phyloP scores from a whole-genome alignment of 2,329 filamentous ascomycete species.

The Botryotinia narcissicola region DNA sequence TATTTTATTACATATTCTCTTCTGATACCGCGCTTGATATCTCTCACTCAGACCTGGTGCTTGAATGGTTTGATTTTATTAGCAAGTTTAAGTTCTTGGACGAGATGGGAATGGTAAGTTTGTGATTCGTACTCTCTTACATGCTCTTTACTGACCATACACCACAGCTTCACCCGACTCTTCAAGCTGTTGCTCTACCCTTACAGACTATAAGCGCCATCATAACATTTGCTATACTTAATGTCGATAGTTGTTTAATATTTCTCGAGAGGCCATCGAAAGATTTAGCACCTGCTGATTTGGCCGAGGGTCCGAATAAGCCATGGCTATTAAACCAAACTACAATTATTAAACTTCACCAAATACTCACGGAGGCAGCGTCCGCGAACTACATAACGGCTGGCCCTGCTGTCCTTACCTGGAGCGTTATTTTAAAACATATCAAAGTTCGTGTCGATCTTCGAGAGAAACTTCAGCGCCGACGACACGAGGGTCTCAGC shows the following conservation, averaged over 20 bases:
- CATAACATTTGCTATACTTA: constrained; percentile 70
- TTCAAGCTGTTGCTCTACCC: constrained; percentile 50
- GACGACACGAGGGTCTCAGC: constrained; percentile 13
- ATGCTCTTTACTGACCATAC: constrained; percentile 16
- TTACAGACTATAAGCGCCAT: constrained; percentile 68
- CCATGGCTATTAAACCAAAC: constrained; percentile 68
- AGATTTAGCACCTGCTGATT: constrained; percentile 34
- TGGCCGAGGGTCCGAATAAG: constrained; percentile 41
- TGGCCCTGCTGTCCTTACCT: constrained; percentile 73
- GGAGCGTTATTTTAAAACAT: constrained; percentile 72
- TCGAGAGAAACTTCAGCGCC: constrained; percentile 17
- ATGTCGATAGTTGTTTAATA: constrained; percentile 40
- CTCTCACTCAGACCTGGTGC: constrained; percentile 56
- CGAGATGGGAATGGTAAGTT: constrained; percentile 52
- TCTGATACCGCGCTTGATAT: constrained; percentile 47
- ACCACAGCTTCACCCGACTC: constrained; percentile 28
- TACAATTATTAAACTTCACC: constrained; percentile 70
- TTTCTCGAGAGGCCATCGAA: constrained; percentile 37
- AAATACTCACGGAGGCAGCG: constrained; percentile 60
- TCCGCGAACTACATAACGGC: constrained; percentile 58
- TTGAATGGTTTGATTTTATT: constrained; percentile 68
- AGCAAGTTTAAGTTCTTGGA: constrained; percentile 69
- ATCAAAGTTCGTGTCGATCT: constrained; percentile 43
- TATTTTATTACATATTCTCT: constrained; percentile 67
- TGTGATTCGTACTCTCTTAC: background rate